A percentile compares a stretch with the other conserved stretches of the same genome.
Evolutionary conservation across 2,329 filamentous ascomycete genomes (phyloP).

Genomic region (Beauveria brongniartii): DNA sequence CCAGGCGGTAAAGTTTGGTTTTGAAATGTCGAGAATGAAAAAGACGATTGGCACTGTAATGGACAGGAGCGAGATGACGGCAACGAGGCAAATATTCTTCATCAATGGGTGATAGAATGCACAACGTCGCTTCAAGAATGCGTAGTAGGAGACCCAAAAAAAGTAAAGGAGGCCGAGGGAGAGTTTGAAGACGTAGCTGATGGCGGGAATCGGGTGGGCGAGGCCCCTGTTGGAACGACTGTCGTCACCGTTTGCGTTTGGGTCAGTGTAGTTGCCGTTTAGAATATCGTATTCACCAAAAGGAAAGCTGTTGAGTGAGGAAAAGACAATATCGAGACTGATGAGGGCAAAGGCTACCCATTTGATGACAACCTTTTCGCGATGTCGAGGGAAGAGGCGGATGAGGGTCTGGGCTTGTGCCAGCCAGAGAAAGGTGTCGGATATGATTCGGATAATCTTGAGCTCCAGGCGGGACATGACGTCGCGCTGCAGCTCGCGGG

Average conservation of each 20-base stretch:
- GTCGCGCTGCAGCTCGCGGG: constrained; percentile 61
- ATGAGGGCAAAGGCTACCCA: constrained; percentile 96
- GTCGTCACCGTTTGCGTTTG: constrained; percentile 36
- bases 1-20: constrained; percentile 81
- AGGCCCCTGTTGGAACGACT: constrained; percentile 46
- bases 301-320: constrained; percentile 79
- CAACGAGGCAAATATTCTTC: constrained; percentile 79
- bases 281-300: constrained; percentile 43
- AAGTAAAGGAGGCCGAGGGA: constrained; percentile 82
- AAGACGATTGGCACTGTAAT: constrained; percentile 86
- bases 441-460: constrained; percentile 84
- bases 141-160: constrained; percentile 90
- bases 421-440: constrained; percentile 93
- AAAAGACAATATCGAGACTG: constrained; percentile 82
- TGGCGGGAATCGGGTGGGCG: constrained; percentile 79
- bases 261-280: constrained; percentile 32
- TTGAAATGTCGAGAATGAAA: constrained; percentile 83
- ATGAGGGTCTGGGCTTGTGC: constrained; percentile 96
- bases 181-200: constrained; percentile 85
- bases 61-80: constrained; percentile 68
- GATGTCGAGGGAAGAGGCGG: constrained; percentile 87
- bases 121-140: constrained; percentile 83
- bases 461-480: constrained; percentile 82
- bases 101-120: constrained; percentile 86
- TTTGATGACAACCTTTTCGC: constrained; percentile 97